phyloP scores from a whole-genome alignment of 306 rosid species.

The Carpinus fangiana region DNA sequence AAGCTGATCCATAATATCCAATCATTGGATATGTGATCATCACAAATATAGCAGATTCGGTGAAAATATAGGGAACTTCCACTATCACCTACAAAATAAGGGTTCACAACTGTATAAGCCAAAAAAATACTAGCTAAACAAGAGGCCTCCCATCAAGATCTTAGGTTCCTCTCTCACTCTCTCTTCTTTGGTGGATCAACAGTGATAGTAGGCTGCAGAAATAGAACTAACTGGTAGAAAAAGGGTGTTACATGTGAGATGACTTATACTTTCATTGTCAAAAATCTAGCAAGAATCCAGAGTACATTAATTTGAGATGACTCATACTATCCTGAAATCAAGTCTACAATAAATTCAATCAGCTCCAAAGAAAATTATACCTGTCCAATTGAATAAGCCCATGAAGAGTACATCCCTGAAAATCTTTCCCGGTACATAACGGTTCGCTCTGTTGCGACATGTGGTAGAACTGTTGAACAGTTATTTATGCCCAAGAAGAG shows the following conservation, averaged over 20 bases:
- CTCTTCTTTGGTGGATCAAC: not conserved
- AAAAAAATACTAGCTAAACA: not conserved
- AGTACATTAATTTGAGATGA: too few relatives aligned
- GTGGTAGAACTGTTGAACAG: not conserved
- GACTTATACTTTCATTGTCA: too few relatives aligned
- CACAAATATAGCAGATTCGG: not conserved
- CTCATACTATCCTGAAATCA: too few relatives aligned
- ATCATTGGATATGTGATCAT: not conserved
- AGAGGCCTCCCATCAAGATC: not conserved
- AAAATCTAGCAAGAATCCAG: too few relatives aligned
- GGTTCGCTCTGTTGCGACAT: not conserved
- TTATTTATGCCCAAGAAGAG: not conserved
- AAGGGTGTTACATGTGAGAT: too few relatives aligned
- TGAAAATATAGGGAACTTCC: not conserved
- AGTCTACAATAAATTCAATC: not conserved
- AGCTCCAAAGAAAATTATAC: not conserved
- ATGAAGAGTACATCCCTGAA: not conserved
- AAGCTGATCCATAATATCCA: conserved; percentile 1
- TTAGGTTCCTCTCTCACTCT: not conserved
- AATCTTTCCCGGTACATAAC: conserved; percentile 4
- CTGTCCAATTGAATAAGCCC: conserved; percentile 5
- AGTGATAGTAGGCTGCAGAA: not conserved
- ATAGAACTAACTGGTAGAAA: not conserved
- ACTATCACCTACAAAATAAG: not conserved
- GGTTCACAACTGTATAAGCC: not conserved